phyloP scores from a whole-genome alignment of 1,284 basidiomycete genomes.

The Afroboletus lepidellus region DNA sequence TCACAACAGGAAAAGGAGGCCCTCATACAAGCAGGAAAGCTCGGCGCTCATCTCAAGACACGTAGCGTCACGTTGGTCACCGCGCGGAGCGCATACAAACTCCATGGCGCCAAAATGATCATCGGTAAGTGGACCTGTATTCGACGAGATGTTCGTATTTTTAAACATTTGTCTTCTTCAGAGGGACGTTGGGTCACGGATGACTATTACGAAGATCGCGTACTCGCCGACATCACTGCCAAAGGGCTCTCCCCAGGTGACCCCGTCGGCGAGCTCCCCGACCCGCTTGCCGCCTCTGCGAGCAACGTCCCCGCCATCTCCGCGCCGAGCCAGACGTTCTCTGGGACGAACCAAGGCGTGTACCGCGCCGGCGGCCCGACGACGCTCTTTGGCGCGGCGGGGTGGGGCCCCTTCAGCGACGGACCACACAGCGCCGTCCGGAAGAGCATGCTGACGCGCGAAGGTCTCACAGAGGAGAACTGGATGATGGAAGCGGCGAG shows the following conservation, averaged over 20 bases:
- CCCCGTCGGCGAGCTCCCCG: conserved; percentile 76
- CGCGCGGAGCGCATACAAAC: conserved; percentile 90
- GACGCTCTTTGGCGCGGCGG: conserved; percentile 80
- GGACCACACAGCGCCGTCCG: conserved; percentile 76
- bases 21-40: conserved; percentile 84
- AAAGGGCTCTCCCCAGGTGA: conserved; percentile 76
- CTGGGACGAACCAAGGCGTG: conserved; percentile 51
- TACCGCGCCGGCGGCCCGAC: conserved; percentile 85
- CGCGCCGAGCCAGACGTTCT: conserved; percentile 37
- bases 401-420: conserved; percentile 82
- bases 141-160: not conserved
- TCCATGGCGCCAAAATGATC: conserved; percentile 90
- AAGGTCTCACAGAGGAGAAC: conserved; percentile 80
- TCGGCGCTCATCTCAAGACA: conserved; percentile 85
- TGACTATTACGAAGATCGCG: conserved; percentile 92
- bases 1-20: conserved; percentile 88
- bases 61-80: conserved; percentile 93
- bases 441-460: conserved; percentile 66
- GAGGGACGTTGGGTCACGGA: conserved; percentile 90
- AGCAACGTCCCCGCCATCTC: conserved; percentile 39
- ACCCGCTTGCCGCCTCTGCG: conserved; percentile 48
- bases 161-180: conserved; percentile 31
- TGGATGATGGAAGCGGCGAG: conserved; percentile 84
- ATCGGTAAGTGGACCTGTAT: conserved; percentile 53
- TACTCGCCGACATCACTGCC: conserved; percentile 65